Evolutionary conservation across 441 rosid species (phyloP).

Genomic region (Dalechampia spathulata): DNA sequence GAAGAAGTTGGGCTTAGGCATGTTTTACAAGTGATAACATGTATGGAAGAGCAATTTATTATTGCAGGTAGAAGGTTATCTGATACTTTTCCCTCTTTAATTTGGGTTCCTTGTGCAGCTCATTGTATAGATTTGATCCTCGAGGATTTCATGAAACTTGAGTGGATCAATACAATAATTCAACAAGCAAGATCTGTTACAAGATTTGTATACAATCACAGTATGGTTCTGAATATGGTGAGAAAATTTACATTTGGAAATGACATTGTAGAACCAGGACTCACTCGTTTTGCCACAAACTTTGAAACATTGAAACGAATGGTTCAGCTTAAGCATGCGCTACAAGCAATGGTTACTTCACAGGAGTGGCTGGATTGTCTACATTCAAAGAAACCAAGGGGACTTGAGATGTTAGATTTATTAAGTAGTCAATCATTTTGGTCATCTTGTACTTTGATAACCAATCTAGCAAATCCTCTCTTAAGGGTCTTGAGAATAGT

Average conservation of each 20-base stretch:
- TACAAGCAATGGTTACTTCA: conserved; percentile 72
- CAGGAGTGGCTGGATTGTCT: conserved; percentile 73
- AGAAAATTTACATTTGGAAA: conserved; percentile 56
- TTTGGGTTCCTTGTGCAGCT: conserved; percentile 76
- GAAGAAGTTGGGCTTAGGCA: conserved; percentile 63
- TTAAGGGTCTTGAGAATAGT: conserved; percentile 52
- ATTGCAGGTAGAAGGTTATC: conserved; percentile 48
- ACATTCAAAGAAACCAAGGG: conserved; percentile 60
- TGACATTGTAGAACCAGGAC: conserved; percentile 56
- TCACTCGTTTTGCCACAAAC: conserved; percentile 45
- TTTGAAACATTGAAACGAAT: conserved; percentile 50
- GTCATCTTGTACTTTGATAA: conserved; percentile 46
- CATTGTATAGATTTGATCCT: conserved; percentile 67
- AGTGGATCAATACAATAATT: conserved; percentile 54
- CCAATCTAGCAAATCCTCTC: conserved; percentile 49
- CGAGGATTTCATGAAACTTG: conserved; percentile 52
- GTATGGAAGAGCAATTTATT: conserved; percentile 43
- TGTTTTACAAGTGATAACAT: conserved; percentile 69
- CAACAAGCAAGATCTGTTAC: conserved; percentile 65
- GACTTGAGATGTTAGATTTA: conserved; percentile 56
- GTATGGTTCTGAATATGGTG: conserved; percentile 58
- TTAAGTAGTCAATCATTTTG: conserved; percentile 59
- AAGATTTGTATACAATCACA: conserved; percentile 65
- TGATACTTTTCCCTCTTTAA: conserved; percentile 44
- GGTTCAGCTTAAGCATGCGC: conserved; percentile 35